Base-by-base conservation (phyloP, 805 yeast genomes). In the Kregervanrija delftensis region DNA sequence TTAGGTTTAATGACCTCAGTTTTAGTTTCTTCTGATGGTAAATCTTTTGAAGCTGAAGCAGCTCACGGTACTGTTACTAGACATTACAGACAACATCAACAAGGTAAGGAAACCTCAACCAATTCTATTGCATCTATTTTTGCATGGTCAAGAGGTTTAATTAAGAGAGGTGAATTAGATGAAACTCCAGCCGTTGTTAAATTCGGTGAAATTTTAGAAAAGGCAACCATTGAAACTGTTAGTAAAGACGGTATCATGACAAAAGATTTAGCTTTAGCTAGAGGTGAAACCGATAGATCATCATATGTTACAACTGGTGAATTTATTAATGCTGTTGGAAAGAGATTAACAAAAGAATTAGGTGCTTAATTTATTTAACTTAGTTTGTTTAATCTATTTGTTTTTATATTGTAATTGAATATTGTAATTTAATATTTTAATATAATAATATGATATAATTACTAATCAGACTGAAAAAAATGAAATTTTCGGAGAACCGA, bases 11-110 rank as follows among this genome's bases (percentile, higher is more conserved):
- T 91, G 98, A 89, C 98, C 31, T 91, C 98, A 3, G 96, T 88
- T n/a, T 77, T 91, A 56, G 79, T 89, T 61, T 81, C 97, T n/a
- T 95, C 97, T 41, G 97, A 91, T 66, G 97, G 97, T 22, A 86
- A 86, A 72, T 83, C 96, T 11, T 90, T 87, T 65, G 97, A 91
- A 73, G 73, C 89, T 44, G 98, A 91, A 73, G 98, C 98, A 48
- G 98, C 98, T n/a, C 98, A 91, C 65, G 98, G 98, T 46, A 91
- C 98, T 11, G 98, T 91, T 56, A 91, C 97, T 39, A 86, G 98
- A 72, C 98, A 91, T 67, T 91, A 76, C 72, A 85, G 97, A 73
- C 93, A 83, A 69, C 88, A 87, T 68, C 97, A 91, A 71, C 86
- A 85, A 68, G 98, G 98, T 54, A 86, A 89, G 66, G 97, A 90